These are phyloP conservation scores for Wickerhamomyces pijperi DNA, from an alignment of 805 yeast species.

Conservation along the genomic window DNA sequence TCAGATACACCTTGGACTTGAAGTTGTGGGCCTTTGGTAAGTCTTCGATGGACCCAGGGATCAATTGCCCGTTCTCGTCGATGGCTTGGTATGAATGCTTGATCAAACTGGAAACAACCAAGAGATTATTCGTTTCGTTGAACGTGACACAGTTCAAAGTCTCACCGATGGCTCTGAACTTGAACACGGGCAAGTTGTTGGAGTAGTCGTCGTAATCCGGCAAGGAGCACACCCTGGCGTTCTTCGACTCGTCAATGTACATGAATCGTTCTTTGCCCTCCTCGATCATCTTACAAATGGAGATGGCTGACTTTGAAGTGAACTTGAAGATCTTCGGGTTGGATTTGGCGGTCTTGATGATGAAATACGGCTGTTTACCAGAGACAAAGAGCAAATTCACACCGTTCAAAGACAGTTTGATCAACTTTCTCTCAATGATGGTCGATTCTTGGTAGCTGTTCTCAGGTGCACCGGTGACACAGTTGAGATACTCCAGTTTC, in stretches of 20 bases:
- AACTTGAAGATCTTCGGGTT: conserved; percentile 57
- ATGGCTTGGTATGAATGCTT: conserved; percentile 51
- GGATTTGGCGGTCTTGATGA: conserved; percentile 55
- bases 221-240: conserved; percentile 43
- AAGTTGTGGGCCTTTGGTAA: conserved; percentile 42
- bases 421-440: conserved; percentile 55
- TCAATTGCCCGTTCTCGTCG: conserved; percentile 62
- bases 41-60: conserved; percentile 42
- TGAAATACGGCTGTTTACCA: conserved; percentile 61
- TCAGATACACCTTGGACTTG: conserved; percentile 48
- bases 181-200: conserved; percentile 48
- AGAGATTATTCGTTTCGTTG: conserved; percentile 55
- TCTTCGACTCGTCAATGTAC: conserved; percentile 58
- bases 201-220: conserved; percentile 34
- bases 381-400: conserved; percentile 55
- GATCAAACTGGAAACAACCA: conserved; percentile 47
- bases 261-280: conserved; percentile 32
- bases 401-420: conserved; percentile 46
- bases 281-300: conserved; percentile 40
- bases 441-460: conserved; percentile 57
- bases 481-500: conserved; percentile 26
- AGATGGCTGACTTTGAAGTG: conserved; percentile 52
- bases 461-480: conserved; percentile 70
- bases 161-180: conserved; percentile 35
- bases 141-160: conserved; percentile 58